Evolutionary conservation across 1,284 basidiomycete genomes (phyloP).

Genomic region (Exobasidium rhododendri): DNA sequence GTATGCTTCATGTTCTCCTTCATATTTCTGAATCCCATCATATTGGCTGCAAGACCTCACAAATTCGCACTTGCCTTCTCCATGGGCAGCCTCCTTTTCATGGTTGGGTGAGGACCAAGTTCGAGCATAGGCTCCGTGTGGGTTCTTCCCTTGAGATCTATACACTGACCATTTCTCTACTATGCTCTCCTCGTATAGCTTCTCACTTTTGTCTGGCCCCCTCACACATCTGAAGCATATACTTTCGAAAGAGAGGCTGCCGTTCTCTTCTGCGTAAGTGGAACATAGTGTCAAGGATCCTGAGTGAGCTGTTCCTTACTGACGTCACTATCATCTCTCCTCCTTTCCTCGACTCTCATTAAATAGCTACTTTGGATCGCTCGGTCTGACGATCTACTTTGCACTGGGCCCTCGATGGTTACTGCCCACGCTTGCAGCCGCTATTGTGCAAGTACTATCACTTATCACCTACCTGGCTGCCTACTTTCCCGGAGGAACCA

Average conservation of each 20-base stretch:
- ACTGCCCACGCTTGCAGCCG: constrained; percentile 42
- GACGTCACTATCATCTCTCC: background rate
- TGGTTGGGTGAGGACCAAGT: constrained; percentile 52
- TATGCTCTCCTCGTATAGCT: constrained; percentile 21
- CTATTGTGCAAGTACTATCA: constrained; percentile 43
- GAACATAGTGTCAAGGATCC: no score
- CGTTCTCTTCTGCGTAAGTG: constrained; percentile 60
- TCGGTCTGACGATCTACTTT: constrained; percentile 52
- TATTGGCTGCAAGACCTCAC: constrained; percentile 58
- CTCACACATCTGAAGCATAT: constrained; percentile 50
- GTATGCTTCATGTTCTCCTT: constrained; percentile 96
- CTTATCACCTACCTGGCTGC: constrained; percentile 47
- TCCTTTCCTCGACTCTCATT: no score
- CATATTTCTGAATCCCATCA: constrained; percentile 72
- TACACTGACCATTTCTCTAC: background rate
- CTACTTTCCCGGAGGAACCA: constrained; percentile 50
- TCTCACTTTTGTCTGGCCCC: constrained; percentile 49
- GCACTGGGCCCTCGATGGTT: constrained; percentile 47
- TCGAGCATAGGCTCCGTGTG: constrained; percentile 4
- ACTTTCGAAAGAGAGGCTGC: constrained; percentile 58
- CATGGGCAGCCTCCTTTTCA: constrained; percentile 49
- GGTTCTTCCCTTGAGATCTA: background rate
- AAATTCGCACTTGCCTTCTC: constrained; percentile 53
- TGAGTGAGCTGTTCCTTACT: no score
- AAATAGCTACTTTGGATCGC: constrained; percentile 41